Percentiles rank a stretch among this genome's conserved stretches.
These are phyloP conservation scores for Pythium volutum DNA, from an alignment of 352 stramenopile genomes.

Conservation along the genomic window DNA sequence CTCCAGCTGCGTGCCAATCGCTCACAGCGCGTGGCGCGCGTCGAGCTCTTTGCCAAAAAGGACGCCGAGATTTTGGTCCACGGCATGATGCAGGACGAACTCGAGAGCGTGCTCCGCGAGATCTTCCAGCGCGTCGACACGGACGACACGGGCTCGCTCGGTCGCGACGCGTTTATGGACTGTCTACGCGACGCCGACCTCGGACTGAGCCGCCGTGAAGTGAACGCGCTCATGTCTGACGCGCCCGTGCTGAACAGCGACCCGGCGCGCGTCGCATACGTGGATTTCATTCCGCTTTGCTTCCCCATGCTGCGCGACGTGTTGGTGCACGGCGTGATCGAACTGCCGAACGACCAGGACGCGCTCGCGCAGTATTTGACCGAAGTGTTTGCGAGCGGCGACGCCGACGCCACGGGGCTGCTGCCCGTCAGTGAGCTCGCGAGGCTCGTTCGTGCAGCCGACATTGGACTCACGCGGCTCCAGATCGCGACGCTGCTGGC, in stretches of 20 bases:
- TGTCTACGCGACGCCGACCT: slow-evolving; percentile 67
- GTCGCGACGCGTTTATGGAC: slow-evolving; percentile 60
- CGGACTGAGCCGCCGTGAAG: slow-evolving; percentile 59
- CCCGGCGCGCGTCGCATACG: slow-evolving; percentile 33
- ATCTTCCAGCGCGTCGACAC: slow-evolving; percentile 69
- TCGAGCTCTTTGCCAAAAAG: slow-evolving; percentile 41
- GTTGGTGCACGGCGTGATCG: slow-evolving; percentile 53
- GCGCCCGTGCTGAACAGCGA: slow-evolving; percentile 34
- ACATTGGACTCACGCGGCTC: slow-evolving; percentile 71
- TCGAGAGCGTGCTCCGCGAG: slow-evolving; percentile 73
- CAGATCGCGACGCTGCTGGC: slow-evolving; percentile 70
- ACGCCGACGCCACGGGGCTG: slow-evolving; percentile 56
- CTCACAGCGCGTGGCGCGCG: slow-evolving; percentile 41
- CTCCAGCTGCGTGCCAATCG: slow-evolving; percentile 44
- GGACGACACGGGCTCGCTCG: slow-evolving; percentile 45
- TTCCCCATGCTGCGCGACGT: slow-evolving; percentile 55
- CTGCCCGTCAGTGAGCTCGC: slow-evolving; percentile 60
- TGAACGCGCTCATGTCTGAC: slow-evolving; percentile 79
- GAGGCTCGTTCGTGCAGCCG: slow-evolving; percentile 50
- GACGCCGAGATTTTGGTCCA: slow-evolving; percentile 59
- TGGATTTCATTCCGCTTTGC: slow-evolving; percentile 58
- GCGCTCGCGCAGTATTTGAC: slow-evolving; percentile 62
- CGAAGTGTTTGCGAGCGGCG: slow-evolving; percentile 72
- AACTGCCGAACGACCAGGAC: slow-evolving; percentile 64
- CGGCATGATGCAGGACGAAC: slow-evolving; percentile 78